phyloP scores from a whole-genome alignment of 441 rosid genomes.

The Adansonia grandidieri region DNA sequence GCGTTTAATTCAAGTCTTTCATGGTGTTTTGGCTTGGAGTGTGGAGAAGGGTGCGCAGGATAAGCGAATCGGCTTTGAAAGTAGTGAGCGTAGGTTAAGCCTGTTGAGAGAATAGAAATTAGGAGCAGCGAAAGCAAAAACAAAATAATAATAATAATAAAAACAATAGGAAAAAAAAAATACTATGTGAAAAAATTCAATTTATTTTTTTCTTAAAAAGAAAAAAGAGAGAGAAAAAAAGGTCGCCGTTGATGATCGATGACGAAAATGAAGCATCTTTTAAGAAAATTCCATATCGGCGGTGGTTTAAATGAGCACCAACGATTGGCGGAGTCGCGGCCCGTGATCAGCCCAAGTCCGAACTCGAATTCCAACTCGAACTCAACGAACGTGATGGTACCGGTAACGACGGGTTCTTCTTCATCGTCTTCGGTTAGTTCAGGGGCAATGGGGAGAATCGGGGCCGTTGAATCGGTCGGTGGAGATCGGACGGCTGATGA shows the following conservation, averaged over 20 bases:
- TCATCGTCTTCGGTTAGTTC: conserved; percentile 48
- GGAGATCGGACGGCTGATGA: conserved; percentile 50
- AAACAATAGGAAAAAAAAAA: background rate
- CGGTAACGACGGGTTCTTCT: conserved; percentile 28
- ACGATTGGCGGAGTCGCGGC: conserved; percentile 48
- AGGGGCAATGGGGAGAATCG: conserved; percentile 49
- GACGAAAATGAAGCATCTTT: conserved; percentile 93
- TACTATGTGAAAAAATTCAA: background rate
- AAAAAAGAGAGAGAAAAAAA: conserved; percentile 32
- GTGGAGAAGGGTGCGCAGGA: conserved; percentile 66
- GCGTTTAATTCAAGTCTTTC: conserved; percentile 43
- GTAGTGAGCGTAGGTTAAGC: conserved; percentile 57
- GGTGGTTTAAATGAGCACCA: conserved; percentile 68
- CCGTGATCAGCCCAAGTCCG: conserved; percentile 42
- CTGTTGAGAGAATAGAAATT: conserved; percentile 18
- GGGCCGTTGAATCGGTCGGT: conserved; percentile 47
- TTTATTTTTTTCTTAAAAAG: background rate
- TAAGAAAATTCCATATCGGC: conserved; percentile 91
- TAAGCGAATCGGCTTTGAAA: conserved; percentile 61
- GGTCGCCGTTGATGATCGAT: conserved; percentile 75
- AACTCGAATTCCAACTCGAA: conserved; percentile 43
- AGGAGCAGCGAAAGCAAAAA: conserved; percentile 17
- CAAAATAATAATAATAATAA: background rate
- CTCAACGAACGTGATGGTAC: conserved; percentile 7
- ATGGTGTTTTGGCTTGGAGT: conserved; percentile 42